phyloP scores from a whole-genome alignment of 768 basidiomycete species.

The Boletales sp. region DNA sequence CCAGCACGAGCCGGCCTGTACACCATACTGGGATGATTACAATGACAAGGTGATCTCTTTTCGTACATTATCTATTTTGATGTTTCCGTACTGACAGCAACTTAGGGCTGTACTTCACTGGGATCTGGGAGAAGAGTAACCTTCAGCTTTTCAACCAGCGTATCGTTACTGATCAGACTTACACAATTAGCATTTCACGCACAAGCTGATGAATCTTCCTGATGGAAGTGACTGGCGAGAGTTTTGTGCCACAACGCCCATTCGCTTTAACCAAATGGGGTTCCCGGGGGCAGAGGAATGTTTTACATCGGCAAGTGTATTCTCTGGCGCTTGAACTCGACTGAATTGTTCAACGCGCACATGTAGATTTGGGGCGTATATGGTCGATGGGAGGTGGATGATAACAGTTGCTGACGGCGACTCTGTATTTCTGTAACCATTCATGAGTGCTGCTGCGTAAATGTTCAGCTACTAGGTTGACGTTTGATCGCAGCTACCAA shows the following conservation, averaged over 20 bases:
- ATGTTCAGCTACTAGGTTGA: too few relatives aligned
- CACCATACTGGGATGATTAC: too few relatives aligned
- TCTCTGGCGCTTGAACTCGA: background rate
- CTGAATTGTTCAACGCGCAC: background rate
- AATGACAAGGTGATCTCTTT: too few relatives aligned
- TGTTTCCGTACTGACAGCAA: too few relatives aligned
- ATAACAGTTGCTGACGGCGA: too few relatives aligned
- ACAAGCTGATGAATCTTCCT: slow-evolving; percentile 25
- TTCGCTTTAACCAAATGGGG: slow-evolving; percentile 16
- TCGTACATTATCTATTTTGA: too few relatives aligned
- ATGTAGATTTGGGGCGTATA: slow-evolving; percentile 17
- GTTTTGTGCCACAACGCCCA: slow-evolving; percentile 34
- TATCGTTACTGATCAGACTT: background rate
- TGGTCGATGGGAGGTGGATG: slow-evolving; percentile 15
- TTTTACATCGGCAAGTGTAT: slow-evolving; percentile 10
- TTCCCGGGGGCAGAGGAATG: slow-evolving; percentile 21
- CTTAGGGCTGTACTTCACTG: background rate
- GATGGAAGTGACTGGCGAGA: slow-evolving; percentile 25
- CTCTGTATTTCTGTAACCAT: too few relatives aligned
- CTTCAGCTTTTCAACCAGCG: background rate
- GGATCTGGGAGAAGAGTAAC: slow-evolving; percentile 22
- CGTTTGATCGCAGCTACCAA: too few relatives aligned
- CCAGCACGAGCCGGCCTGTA: too few relatives aligned
- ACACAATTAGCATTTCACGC: slow-evolving; percentile 21
- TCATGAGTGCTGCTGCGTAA: too few relatives aligned